Base-by-base conservation (phyloP, 1,284 basidiomycete genomes). In the Rhodotorula sp. region DNA sequence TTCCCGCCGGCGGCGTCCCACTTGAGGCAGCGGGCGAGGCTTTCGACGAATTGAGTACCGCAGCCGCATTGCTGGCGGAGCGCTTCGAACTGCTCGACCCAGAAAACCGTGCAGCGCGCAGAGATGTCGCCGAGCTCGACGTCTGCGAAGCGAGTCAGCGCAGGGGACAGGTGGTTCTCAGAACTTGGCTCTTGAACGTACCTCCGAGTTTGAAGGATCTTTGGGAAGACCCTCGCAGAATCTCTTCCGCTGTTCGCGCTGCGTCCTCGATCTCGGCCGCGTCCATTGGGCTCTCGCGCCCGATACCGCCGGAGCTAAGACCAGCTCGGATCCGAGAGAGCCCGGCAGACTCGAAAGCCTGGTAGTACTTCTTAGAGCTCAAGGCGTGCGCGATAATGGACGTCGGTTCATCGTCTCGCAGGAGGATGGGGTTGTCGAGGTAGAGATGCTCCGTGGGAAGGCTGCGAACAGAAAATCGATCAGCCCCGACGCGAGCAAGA, bases 1-100 rank as follows among this genome's bases (percentile, higher is more conserved):
- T 99, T 99, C 49, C 96, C 96, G 42, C 96, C 96, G 66, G 86
- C 90, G 3, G 93, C 90, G 79, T 99, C 90, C 90, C 95, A 99
- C 80, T 96, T 96, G 77, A 95, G 86, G 80, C 96, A 99, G 14
- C 96, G 85, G 3, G 95, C 89, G 10, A 99, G 84, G 1, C 91
- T 95, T 79, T 97, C 94, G 59, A 98, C 87, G 82, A 98, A 91
- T 76, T 90, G 92, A 78, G 89, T 90, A 76, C 95, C 92, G 79
- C 94, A 97, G 72, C 93, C 91, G 77, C 95, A 98, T 20, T 89
- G 93, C 62, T 91, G 85, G 26, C 96, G 88, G 56, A 99, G 82
- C 7, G 93, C 93, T 77, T 98, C 95, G 76, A 99, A 99, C 80
- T 98, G 94, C 80, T 99, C 94, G 0, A 95, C 93, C 80, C 94